phyloP scores from a whole-genome alignment of 768 basidiomycete genomes.

The Agaricus subrufescens region DNA sequence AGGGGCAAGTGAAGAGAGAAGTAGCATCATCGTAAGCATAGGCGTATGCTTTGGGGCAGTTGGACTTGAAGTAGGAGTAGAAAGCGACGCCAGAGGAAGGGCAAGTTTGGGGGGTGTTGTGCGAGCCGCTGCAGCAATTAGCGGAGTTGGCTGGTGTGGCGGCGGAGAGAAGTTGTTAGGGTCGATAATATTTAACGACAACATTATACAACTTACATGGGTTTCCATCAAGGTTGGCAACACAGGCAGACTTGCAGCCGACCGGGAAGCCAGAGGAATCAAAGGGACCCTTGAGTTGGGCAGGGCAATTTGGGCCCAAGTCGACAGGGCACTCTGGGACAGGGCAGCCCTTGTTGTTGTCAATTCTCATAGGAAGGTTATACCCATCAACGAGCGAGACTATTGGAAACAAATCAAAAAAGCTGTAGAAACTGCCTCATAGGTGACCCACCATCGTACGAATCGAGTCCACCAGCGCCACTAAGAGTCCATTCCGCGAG shows the following conservation, averaged over 20 bases:
- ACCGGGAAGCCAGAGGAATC: constrained; percentile 48
- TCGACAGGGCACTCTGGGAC: constrained; percentile 57
- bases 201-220: constrained; percentile 21
- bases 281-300: constrained; percentile 45
- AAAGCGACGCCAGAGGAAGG: constrained; percentile 39
- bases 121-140: constrained; percentile 61
- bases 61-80: constrained; percentile 37
- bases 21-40: constrained; percentile 55
- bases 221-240: constrained; percentile 38
- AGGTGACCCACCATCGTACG: constrained; percentile 47
- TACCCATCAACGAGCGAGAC: constrained; percentile 52
- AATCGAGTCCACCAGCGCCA: constrained; percentile 25
- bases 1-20: constrained; percentile 49
- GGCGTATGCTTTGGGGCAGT: constrained; percentile 45
- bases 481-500: constrained; percentile 65
- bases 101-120: constrained; percentile 50
- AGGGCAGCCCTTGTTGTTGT: constrained; percentile 49
- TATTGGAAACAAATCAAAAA: no score
- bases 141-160: constrained; percentile 43
- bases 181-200: no score
- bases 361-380: constrained; percentile 56
- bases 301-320: constrained; percentile 54
- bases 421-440: no score
- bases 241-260: constrained; percentile 59
- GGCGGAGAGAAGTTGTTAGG: not conserved